Conservation (phyloP, 2,329 filamentous ascomycete species). For the Hypoxylon sp. region DNA sequence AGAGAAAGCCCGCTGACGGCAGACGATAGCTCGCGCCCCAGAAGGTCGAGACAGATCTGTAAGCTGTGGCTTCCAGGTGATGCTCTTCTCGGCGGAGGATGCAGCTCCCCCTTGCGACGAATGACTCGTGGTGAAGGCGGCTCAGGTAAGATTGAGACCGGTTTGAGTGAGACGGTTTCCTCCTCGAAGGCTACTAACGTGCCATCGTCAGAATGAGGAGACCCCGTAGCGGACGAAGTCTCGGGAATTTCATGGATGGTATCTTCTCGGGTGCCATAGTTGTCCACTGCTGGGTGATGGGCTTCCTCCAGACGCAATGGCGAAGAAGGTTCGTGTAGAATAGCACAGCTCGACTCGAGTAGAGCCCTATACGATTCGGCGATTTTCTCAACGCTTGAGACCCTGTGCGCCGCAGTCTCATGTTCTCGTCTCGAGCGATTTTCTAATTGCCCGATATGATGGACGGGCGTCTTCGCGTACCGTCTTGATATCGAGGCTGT, state of each 20-base stretch:
- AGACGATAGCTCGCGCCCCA: conserved; percentile 64
- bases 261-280: conserved; percentile 15
- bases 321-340: conserved; percentile 47
- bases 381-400: conserved; percentile 62
- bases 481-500: conserved; percentile 55
- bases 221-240: conserved; percentile 39
- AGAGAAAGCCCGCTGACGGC: conserved; percentile 51
- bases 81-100: conserved; percentile 18
- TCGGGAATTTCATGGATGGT: conserved; percentile 40
- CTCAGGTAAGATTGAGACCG: conserved; percentile 57
- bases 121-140: conserved; percentile 51
- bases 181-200: conserved; percentile 63
- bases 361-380: conserved; percentile 66
- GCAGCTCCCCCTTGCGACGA: conserved; percentile 7
- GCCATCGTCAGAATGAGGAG: conserved; percentile 60
- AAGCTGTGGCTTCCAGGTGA: conserved; percentile 58
- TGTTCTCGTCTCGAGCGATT: conserved; percentile 46
- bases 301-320: conserved; percentile 31
- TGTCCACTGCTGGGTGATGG: conserved; percentile 5
- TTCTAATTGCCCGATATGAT: conserved; percentile 64
- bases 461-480: conserved; percentile 66
- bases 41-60: conserved; percentile 65
- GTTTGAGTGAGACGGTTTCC: conserved; percentile 63
- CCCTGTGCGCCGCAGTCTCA: conserved; percentile 50
- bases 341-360: conserved; percentile 57